Conservation (phyloP, 2,329 filamentous ascomycete genomes). For the Epichloe baconii region DNA sequence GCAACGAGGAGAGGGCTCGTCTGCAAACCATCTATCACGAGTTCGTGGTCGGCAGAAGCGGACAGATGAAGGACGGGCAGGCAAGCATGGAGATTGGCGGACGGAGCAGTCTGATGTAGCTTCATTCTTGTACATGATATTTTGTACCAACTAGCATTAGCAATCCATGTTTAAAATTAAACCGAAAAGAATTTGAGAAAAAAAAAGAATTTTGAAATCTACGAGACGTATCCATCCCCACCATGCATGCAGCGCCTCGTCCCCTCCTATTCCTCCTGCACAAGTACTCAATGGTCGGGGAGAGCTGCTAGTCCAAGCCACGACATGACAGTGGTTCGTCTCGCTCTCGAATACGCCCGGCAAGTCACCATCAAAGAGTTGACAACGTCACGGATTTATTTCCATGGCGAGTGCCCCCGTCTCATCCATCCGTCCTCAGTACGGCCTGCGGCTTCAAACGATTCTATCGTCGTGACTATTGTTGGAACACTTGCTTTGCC, state of each 20-base stretch:
- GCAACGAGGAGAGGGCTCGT: constrained; percentile 58
- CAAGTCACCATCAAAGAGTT: no score
- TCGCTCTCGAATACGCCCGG: no score
- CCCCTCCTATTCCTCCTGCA: constrained; percentile 16
- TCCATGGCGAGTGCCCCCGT: no score
- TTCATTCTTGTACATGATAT: constrained; percentile 1
- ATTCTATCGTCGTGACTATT: neutral
- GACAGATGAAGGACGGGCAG: constrained; percentile 90
- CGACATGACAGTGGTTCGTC: neutral
- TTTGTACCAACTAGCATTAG: neutral
- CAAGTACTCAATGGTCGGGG: constrained; percentile 10
- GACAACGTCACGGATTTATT: no score
- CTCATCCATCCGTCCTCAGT: no score
- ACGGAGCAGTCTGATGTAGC: constrained; percentile 80
- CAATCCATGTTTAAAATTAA: neutral
- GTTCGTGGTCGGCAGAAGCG: constrained; percentile 84
- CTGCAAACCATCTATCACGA: constrained; percentile 77
- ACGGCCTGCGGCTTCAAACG: neutral
- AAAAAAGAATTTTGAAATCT: neutral
- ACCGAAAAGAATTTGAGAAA: neutral
- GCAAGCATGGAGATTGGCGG: constrained; percentile 86
- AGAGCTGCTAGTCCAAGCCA: neutral
- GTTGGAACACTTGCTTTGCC: neutral
- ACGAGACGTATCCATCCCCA: neutral
- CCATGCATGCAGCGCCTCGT: constrained; percentile 25